phyloP scores from a whole-genome alignment of 306 rosid genomes.

The Dryas octopetala region DNA sequence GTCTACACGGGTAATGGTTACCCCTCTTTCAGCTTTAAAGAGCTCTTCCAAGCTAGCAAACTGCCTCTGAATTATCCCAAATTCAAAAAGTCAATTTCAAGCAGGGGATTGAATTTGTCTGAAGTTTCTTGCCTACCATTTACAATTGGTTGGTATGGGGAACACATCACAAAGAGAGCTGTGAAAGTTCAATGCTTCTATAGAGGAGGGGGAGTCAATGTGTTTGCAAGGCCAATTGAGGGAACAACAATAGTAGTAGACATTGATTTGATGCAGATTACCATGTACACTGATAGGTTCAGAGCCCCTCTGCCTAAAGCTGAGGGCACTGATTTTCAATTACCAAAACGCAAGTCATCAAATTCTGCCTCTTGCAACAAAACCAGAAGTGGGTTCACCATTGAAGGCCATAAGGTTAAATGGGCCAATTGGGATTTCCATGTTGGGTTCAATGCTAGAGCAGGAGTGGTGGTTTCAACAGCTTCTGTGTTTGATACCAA shows the following conservation, averaged over 20 bases:
- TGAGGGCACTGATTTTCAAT: slow-evolving; percentile 63
- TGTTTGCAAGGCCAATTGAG: slow-evolving; percentile 81
- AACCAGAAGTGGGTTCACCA: slow-evolving; percentile 40
- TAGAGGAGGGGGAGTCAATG: slow-evolving; percentile 58
- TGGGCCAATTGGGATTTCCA: slow-evolving; percentile 83
- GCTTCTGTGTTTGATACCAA: slow-evolving; percentile 70
- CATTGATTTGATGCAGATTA: slow-evolving; percentile 68
- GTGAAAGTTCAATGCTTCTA: slow-evolving; percentile 66
- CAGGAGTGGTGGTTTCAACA: slow-evolving; percentile 70
- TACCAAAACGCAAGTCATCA: slow-evolving; percentile 21
- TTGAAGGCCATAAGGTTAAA: slow-evolving; percentile 53
- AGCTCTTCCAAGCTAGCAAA: slow-evolving; percentile 68
- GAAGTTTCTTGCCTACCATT: slow-evolving; percentile 82
- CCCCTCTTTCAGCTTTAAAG: slow-evolving; percentile 69
- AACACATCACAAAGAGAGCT: slow-evolving; percentile 50
- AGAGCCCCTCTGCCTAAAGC: slow-evolving; percentile 69
- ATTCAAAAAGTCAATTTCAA: slow-evolving; percentile 51
- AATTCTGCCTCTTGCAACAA: slow-evolving; percentile 29
- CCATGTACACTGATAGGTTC: slow-evolving; percentile 54
- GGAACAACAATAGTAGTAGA: slow-evolving; percentile 63
- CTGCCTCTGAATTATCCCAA: slow-evolving; percentile 56
- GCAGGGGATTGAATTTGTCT: slow-evolving; percentile 63
- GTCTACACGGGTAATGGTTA: slow-evolving; percentile 65
- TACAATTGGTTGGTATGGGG: slow-evolving; percentile 87
- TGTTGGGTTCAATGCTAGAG: slow-evolving; percentile 78